Evolutionary conservation across 768 basidiomycete species (phyloP), one percentile per base, ranked within the genome.

Genomic region (Phylloporus arenicola): DNA sequence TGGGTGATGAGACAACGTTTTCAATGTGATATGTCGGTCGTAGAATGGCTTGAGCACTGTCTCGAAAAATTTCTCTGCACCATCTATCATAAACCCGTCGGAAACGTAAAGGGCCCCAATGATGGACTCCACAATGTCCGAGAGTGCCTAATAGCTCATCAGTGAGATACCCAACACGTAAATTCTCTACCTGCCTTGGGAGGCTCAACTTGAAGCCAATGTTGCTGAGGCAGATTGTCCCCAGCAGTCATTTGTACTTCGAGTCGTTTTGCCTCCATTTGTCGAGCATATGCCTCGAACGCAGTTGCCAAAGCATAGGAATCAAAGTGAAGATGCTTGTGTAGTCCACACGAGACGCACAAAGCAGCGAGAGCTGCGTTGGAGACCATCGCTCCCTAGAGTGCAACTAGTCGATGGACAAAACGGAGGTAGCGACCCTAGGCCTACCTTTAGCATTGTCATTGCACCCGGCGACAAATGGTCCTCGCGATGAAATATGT

Each of bases 301-400:
- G 70, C 69, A 37, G 60, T 65, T 16, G 72, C 72, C 10, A 88
- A 67, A 12, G 75, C 69, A 37, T 75, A 69, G 4, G 83, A 82
- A 47, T 81, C 80, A 45, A 79, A 75, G 42, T 78, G 70, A 24
- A 92, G 68, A 64, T 84, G 70, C 38, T 81, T 68, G 50, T 88
- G 71, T 47, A 93, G 68, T 30, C 84, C 84, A 47, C 78, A 77
- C 55, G 75, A 76, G 16, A 92, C 81, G 56, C 86, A 89, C 51
- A 92, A 65, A 2, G 89, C 85, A 34, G 84, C 88, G 38, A 92
- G 71, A 16, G 84, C 74, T 27, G 81, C 77, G 64, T 92, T 92
- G 4, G 87, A 88, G 24, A 92, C 88, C 88, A 92, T 92, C 8
- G 86, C 85, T 25, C 81, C 79, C 90, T 92, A 58, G 31, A 27